A percentile compares a stretch with the other conserved stretches of the same genome.
Evolutionary conservation across 2,329 filamentous ascomycete species (phyloP).

Genomic region (Colletotrichum sp.): DNA sequence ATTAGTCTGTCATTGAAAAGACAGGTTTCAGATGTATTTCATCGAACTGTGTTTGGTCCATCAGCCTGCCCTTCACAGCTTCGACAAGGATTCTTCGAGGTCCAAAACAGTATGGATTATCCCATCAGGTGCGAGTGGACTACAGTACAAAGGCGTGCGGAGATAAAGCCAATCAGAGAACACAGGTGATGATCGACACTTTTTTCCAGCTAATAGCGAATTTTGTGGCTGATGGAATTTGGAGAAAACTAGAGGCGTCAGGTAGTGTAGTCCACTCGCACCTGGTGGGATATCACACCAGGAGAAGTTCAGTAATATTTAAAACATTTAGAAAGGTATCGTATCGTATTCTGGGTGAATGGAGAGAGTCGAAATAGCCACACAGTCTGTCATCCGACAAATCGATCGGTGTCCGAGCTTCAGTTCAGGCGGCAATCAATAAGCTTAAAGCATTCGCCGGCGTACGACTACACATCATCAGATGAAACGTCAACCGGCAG

Average conservation of each 20-base stretch:
- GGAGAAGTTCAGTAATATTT: not conserved
- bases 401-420: not conserved
- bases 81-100: not conserved
- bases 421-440: not conserved
- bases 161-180: no score
- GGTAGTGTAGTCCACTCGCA: no score
- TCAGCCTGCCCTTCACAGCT: not conserved
- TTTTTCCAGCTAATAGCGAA: no score
- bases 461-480: not conserved
- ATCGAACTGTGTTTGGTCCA: not conserved
- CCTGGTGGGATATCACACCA: no score
- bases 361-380: not conserved
- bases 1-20: fast-evolving
- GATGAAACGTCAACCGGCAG: constrained; percentile 1
- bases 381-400: not conserved
- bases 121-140: no score
- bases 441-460: not conserved
- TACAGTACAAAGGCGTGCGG: no score
- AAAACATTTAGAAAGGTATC: not conserved
- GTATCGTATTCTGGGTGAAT: not conserved
- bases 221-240: no score
- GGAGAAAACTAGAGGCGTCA: no score
- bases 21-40: not conserved
- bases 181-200: no score
- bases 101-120: not conserved